A percentile compares a stretch with the other conserved stretches of the same genome.
phyloP scores from a whole-genome alignment of 192 early-diverging fungal genomes.

The Backusella australiensis region DNA sequence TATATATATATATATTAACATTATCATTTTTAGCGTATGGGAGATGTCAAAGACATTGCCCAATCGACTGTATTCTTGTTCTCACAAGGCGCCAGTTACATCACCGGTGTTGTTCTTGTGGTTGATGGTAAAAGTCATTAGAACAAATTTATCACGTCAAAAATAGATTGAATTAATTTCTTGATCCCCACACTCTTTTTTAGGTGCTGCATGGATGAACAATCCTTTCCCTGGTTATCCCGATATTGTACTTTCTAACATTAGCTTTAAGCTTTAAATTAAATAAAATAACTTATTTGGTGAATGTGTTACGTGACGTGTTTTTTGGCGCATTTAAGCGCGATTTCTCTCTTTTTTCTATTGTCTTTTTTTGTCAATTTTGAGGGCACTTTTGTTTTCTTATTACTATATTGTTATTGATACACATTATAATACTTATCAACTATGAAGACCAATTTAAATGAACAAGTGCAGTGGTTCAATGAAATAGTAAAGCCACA shows the following conservation, averaged over 20 bases:
- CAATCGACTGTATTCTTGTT: conserved; percentile 67
- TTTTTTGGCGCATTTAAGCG: neutral
- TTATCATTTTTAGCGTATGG: conserved; percentile 30
- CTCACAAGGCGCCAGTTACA: conserved; percentile 58
- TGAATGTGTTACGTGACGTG: neutral
- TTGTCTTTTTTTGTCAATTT: neutral
- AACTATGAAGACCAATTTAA: neutral
- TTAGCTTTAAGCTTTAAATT: neutral
- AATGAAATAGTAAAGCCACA: neutral
- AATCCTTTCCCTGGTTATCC: neutral
- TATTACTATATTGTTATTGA: neutral
- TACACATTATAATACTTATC: neutral
- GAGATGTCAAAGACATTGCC: conserved; percentile 63
- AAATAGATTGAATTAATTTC: neutral
- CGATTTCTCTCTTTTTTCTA: neutral
- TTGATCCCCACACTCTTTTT: neutral
- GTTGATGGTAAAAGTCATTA: conserved; percentile 30
- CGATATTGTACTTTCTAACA: conserved; percentile 2
- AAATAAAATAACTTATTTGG: neutral
- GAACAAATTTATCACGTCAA: neutral
- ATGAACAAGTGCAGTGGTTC: neutral
- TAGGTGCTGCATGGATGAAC: conserved; percentile 13
- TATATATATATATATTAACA: too few relatives aligned
- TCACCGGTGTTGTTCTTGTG: conserved; percentile 49
- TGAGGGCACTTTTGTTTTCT: neutral